Base-by-base conservation (phyloP, 1,139 yeast genomes). In the Pichia sp. region DNA sequence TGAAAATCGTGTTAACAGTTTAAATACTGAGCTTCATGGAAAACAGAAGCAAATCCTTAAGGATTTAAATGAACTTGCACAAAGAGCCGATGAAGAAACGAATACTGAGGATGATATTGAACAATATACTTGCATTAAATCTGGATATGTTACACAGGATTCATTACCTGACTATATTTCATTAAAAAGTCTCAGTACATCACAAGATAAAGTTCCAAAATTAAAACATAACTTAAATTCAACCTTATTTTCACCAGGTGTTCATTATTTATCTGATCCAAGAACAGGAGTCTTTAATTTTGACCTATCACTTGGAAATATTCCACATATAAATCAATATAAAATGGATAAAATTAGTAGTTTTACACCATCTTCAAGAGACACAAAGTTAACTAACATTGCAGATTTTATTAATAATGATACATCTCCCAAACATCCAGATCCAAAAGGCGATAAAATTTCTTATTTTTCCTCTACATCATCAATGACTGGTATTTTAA, bases 391-490 rank as follows among this genome's bases (percentile, higher is more conserved):
- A 42, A 59, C 76, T 0, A 50, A 89, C 9, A 62, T 83, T 16
- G 81, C 95, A 0, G 55, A 54, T 10, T 51, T 61, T 6, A 48
- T 65, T 25, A 57, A 57, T 40, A 16, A 34, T 6, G 26, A n/a
- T 8, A 39, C 25, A n/a, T 25, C 31, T 6, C 32, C 58, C 50
- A 57, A 27, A 60, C 10, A 26, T n/a, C 24, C 23, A 8, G 20
- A 32, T 4, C 26, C 27, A 3, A 24, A 42, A 6, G 59, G 46
- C 2, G 44, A 51, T 24, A 40, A 55, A 25, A 30, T 43, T 4
- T 71, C 68, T 47, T 90, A 73, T 59, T 78, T 77, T 50, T 85
- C 95, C 2, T 87, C 97, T 0, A 89, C 97, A 0, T 85, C 95
- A 24, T 84, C 96, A 3, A 74, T 92, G 84, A 89, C 97, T 0